Base-by-base conservation (phyloP, 768 basidiomycete species). In the Russula virescens region DNA sequence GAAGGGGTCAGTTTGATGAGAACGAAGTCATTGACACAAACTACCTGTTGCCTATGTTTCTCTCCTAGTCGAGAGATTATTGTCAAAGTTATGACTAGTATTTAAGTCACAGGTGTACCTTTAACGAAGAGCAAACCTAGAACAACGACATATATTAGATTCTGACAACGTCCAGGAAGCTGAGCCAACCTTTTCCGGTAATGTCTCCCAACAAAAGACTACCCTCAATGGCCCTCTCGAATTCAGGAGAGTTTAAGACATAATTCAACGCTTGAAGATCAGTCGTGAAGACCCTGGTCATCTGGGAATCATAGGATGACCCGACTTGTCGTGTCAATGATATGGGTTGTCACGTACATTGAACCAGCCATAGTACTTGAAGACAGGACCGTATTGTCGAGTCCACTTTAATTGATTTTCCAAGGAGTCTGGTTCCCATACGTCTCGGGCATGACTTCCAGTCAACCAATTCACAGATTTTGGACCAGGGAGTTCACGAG, bases 251-350 rank as follows among this genome's bases (percentile, higher is more conserved):
- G 34, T 35, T 60, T 8, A 66, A 14, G 1, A 66, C 48, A 55
- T 64, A 38, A 26, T 57, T 64, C 40, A 65, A 31, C 14, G 65
- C 63, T 21, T 51, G 64, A 25, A 21, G 53, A 42, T 66, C 65
- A 19, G 43, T 57, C 8, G 40, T 51, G 21, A 28, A 0, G 45
- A 64, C 40, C 5, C 19, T 57, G 16, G 6, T 5, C 45, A 49
- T 1, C 65, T 66, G 54, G 19, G 8, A 43, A 35, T 18, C 10
- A 26, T 43, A 25, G 6, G 40, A 40, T 19, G 52, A 23, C 16
- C n/a, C 43, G 26, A 31, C 5, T 14, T 55, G 26, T 35, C 49
- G 42, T 19, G n/a, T 26, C 7, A 14, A 21, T n/a, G n/a, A n/a
- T 16, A 4, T 21, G 16, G n/a, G 40, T 40, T 25, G n/a, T 1